A percentile compares a stretch with the other conserved stretches of the same genome.
phyloP scores from a whole-genome alignment of 495 filamentous ascomycete genomes.

The Podospora conica region DNA sequence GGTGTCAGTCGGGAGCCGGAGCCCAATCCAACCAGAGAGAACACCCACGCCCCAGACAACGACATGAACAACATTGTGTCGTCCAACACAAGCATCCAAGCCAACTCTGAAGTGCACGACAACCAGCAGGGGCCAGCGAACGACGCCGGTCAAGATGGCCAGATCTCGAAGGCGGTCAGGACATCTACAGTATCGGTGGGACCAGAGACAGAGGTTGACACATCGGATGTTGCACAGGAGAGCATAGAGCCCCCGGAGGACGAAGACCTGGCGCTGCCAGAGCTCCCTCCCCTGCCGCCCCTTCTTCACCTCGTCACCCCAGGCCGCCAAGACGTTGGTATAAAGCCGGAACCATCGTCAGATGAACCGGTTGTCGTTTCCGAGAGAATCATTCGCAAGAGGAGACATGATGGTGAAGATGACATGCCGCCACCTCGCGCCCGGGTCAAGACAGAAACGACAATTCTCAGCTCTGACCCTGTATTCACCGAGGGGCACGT shows the following conservation, averaged over 20 bases:
- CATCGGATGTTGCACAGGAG: neutral
- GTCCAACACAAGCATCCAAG: slow-evolving; percentile 6
- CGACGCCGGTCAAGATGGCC: neutral
- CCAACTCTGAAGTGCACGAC: slow-evolving; percentile 10
- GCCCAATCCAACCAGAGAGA: neutral
- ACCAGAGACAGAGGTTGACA: neutral
- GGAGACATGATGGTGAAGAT: slow-evolving; percentile 24
- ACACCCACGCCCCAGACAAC: neutral
- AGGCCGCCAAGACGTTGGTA: slow-evolving; percentile 8
- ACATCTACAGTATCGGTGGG: neutral
- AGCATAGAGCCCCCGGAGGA: neutral
- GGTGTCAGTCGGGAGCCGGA: neutral
- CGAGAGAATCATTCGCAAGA: slow-evolving; percentile 38
- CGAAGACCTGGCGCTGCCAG: neutral
- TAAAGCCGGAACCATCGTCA: slow-evolving; percentile 41
- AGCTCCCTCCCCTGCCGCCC: slow-evolving; percentile 24
- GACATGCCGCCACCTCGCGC: slow-evolving; percentile 5
- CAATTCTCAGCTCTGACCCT: slow-evolving; percentile 28
- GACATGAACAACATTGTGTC: neutral
- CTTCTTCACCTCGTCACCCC: slow-evolving; percentile 7
- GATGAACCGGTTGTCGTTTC: slow-evolving; percentile 40
- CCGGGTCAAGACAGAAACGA: slow-evolving; percentile 30
- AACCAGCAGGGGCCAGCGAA: neutral
- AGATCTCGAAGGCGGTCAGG: neutral
- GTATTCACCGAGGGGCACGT: slow-evolving; percentile 29